Evolutionary conservation across 2,329 filamentous ascomycete species (phyloP).

Genomic region (Aureobasidium sp.): DNA sequence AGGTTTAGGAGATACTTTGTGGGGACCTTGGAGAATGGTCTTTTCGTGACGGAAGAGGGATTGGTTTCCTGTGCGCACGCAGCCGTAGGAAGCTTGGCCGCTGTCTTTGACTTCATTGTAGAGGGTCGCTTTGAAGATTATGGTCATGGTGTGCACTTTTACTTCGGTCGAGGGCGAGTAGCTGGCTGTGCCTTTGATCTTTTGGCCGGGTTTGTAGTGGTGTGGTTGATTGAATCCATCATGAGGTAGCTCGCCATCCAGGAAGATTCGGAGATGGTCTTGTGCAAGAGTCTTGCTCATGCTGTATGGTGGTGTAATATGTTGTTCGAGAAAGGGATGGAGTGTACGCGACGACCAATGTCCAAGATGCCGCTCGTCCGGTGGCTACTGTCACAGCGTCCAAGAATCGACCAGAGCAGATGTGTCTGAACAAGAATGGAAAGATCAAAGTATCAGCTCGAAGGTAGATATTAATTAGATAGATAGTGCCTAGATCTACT

Average conservation of each 20-base stretch:
- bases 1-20: background rate
- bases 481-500: background rate
- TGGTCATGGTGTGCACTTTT: background rate
- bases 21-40: background rate
- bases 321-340: no score
- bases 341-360: no score
- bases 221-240: background rate
- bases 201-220: background rate
- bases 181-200: background rate
- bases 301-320: background rate
- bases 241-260: background rate
- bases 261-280: background rate
- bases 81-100: background rate
- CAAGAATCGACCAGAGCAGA: no score
- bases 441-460: background rate
- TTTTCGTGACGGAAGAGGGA: background rate
- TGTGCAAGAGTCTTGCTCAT: background rate
- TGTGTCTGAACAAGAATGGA: no score
- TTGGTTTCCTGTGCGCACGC: background rate
- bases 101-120: background rate
- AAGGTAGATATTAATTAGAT: background rate
- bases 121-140: slow-evolving; percentile 5
- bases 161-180: background rate
- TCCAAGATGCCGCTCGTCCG: background rate
- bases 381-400: no score